phyloP scores from a whole-genome alignment of 1,284 basidiomycete species.

The Apiotrichum montevideense region DNA sequence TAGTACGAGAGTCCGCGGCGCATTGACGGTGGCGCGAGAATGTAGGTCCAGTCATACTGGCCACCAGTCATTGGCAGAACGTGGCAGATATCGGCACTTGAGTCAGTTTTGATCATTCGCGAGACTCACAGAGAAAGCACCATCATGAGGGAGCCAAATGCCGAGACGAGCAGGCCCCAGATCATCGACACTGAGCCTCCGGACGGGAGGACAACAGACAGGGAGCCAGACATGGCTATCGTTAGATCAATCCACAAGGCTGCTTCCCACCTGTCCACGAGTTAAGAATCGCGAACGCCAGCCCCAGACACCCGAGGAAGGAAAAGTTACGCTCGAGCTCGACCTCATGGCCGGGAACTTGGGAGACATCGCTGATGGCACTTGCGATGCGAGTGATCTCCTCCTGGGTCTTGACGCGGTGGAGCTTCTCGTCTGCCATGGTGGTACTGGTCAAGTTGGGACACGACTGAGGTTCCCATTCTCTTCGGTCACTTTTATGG shows the following conservation, averaged over 20 bases:
- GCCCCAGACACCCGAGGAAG: slow-evolving; percentile 5
- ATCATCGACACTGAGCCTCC: slow-evolving; percentile 39
- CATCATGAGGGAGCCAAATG: slow-evolving; percentile 27
- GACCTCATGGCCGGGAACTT: not conserved
- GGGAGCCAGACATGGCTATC: slow-evolving; percentile 5
- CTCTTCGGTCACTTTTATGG: too few relatives aligned
- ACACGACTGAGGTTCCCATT: too few relatives aligned
- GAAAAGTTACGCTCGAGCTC: slow-evolving; percentile 16
- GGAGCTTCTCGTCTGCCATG: too few relatives aligned
- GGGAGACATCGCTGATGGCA: too few relatives aligned
- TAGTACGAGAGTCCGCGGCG: slow-evolving; percentile 6
- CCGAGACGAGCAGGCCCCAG: slow-evolving; percentile 39
- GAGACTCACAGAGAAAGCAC: slow-evolving; percentile 22
- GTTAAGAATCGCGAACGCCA: slow-evolving; percentile 17
- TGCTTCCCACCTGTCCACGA: slow-evolving; percentile 9
- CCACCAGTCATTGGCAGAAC: slow-evolving; percentile 23
- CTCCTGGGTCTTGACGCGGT: too few relatives aligned
- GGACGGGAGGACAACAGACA: slow-evolving; percentile 27
- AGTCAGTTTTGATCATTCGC: not conserved
- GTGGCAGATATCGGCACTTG: slow-evolving; percentile 8
- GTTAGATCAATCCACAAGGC: not conserved
- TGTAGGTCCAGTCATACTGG: slow-evolving; percentile 35
- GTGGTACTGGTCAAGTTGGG: too few relatives aligned
- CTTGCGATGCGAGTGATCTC: too few relatives aligned
- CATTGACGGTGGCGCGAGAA: not conserved